A percentile compares a stretch with the other conserved stretches of the same genome.
phyloP scores from a whole-genome alignment of 768 basidiomycete species.

The Chalciporus chontae region DNA sequence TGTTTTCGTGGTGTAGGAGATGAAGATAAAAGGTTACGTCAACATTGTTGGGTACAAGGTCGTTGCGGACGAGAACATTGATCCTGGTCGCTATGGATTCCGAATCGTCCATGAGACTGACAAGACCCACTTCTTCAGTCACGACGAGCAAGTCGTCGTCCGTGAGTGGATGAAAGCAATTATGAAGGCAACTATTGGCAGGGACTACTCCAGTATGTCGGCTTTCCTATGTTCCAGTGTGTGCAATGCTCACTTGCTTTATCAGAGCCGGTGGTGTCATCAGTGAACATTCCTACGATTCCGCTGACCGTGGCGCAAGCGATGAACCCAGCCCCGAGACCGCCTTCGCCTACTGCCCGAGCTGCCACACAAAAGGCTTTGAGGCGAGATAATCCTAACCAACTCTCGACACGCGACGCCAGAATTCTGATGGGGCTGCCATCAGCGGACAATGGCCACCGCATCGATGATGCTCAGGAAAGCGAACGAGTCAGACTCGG shows the following conservation, averaged over 20 bases:
- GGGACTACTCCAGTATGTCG: slow-evolving; percentile 84
- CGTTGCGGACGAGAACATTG: slow-evolving; percentile 85
- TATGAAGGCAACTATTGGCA: slow-evolving; percentile 96
- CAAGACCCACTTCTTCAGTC: slow-evolving; percentile 88
- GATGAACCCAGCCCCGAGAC: slow-evolving; percentile 93
- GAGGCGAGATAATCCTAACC: slow-evolving; percentile 80
- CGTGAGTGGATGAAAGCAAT: slow-evolving; percentile 99
- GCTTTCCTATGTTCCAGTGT: not conserved
- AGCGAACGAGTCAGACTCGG: slow-evolving; percentile 51
- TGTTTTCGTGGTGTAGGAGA: slow-evolving; percentile 53
- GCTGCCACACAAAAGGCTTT: slow-evolving; percentile 86
- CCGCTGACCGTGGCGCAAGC: slow-evolving; percentile 92
- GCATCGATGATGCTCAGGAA: slow-evolving; percentile 22
- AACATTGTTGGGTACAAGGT: slow-evolving; percentile 91
- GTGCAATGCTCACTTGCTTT: not conserved
- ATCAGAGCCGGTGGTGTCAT: slow-evolving; percentile 89
- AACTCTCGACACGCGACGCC: slow-evolving; percentile 77
- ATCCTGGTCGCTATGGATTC: slow-evolving; percentile 94
- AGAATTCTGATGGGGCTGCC: slow-evolving; percentile 67
- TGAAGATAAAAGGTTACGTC: slow-evolving; percentile 94
- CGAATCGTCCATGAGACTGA: slow-evolving; percentile 86
- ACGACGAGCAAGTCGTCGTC: slow-evolving; percentile 77
- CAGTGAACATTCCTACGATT: slow-evolving; percentile 95
- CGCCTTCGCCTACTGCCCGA: slow-evolving; percentile 86
- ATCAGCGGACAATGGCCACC: slow-evolving; percentile 23